phyloP scores from a whole-genome alignment of 352 stramenopile species.

The Globisporangium alternatum region DNA sequence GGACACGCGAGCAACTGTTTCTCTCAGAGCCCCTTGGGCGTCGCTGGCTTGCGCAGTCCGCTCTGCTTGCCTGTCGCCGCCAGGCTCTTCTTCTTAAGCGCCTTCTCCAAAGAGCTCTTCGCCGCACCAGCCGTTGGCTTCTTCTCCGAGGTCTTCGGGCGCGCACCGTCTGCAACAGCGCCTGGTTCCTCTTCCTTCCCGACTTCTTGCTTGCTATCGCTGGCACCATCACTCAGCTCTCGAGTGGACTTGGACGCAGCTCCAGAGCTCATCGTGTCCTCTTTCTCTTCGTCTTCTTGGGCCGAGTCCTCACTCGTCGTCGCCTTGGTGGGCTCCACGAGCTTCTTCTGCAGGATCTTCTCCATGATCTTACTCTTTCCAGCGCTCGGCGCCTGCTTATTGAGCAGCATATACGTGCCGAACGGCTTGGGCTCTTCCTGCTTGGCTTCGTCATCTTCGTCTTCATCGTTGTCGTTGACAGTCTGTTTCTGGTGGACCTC shows the following conservation, averaged over 20 bases:
- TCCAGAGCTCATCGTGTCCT: neutral
- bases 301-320: neutral
- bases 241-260: constrained; percentile 1
- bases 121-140: constrained; percentile 12
- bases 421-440: constrained; percentile 22
- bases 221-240: neutral
- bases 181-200: neutral
- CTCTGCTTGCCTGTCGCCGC: neutral
- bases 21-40: constrained; percentile 15
- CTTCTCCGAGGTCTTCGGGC: constrained; percentile 19
- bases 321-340: neutral
- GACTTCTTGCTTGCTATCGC: neutral
- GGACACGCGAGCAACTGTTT: neutral
- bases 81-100: constrained; percentile 40
- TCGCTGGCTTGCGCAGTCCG: constrained; percentile 3
- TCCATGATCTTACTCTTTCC: constrained; percentile 42
- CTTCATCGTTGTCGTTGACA: neutral
- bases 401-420: constrained; percentile 45
- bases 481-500: neutral
- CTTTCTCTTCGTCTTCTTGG: constrained; percentile 3
- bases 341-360: constrained; percentile 29
- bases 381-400: constrained; percentile 25
- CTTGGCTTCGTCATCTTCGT: constrained; percentile 7
- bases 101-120: constrained; percentile 42
- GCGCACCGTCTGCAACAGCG: neutral